phyloP scores from a whole-genome alignment of 2,329 filamentous ascomycete species.

The Xylaria polymorpha region DNA sequence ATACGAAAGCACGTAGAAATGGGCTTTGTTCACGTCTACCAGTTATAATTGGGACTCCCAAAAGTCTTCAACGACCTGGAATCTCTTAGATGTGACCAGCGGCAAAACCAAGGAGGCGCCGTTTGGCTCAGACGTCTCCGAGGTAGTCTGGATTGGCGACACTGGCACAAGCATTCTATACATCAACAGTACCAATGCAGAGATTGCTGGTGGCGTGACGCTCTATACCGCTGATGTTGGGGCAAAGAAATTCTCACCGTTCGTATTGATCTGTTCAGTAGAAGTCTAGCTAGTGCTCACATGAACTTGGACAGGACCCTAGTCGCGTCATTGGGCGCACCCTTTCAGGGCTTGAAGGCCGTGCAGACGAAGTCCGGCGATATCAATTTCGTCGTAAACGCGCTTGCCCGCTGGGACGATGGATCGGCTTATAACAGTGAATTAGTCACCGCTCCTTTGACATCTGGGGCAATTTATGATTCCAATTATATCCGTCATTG shows the following conservation, averaged over 20 bases:
- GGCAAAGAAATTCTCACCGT: conserved; percentile 34
- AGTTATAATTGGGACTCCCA: conserved; percentile 30
- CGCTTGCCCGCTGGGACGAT: conserved; percentile 30
- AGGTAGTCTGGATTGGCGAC: conserved; percentile 33
- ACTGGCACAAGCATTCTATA: conserved; percentile 35
- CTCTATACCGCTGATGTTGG: conserved; percentile 35
- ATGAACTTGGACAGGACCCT: conserved; percentile 22
- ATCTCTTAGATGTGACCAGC: conserved; percentile 33
- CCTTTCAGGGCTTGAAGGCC: conserved; percentile 36
- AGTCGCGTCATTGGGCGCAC: conserved; percentile 31
- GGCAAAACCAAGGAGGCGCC: conserved; percentile 30
- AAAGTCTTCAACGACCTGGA: conserved; percentile 30
- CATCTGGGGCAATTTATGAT: conserved; percentile 30
- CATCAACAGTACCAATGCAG: conserved; percentile 35
- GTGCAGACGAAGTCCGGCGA: conserved; percentile 34
- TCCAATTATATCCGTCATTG: conserved; percentile 36
- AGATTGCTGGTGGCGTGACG: conserved; percentile 32
- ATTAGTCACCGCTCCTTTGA: conserved; percentile 16
- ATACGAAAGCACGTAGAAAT: conserved; percentile 25
- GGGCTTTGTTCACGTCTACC: conserved; percentile 32
- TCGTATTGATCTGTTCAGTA: conserved; percentile 13
- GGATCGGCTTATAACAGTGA: conserved; percentile 34
- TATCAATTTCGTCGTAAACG: conserved; percentile 36
- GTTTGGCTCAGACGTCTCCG: conserved; percentile 34
- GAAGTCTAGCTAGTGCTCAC: conserved; percentile 17